Base-by-base conservation (phyloP, 495 filamentous ascomycete genomes). In the Talaromyces wortmannii region DNA sequence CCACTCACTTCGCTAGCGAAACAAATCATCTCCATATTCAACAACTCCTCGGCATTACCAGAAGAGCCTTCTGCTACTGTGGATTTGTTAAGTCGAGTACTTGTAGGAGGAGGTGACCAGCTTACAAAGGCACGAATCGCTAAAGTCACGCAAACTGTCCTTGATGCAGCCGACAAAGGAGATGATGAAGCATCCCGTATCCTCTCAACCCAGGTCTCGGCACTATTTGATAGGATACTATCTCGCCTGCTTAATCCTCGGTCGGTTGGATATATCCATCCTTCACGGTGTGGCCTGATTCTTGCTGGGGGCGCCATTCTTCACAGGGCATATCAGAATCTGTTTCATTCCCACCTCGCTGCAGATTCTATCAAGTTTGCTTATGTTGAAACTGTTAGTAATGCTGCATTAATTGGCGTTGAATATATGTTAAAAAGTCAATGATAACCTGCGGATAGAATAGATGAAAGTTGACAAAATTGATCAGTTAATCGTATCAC, bases 281-380 rank as follows among this genome's bases (percentile, higher is more conserved):
- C 57, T 0, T 51, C 57, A 29, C 30, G 52, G 11, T 63, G 60
- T 1, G 59, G 59, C 13, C 47, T 68, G 32, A 53, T 68, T 2
- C 48, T 70, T 8, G 56, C 65, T 0, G 67, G 65, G 8, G 67
- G 67, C 4, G 32, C 68, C 50, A 60, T 67, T 53, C 63, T 56
- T 17, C 59, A 64, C 53, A 52, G 44, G 3, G 31, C 15, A 18
- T 66, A 69, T 58, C 58, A 59, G 49, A 58, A 30, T 18, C 13
- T 47, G 2, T 58, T 53, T 29, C 50, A 53, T 47, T 49, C 52
- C 30, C 18, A 18, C 12, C 29, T 53, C 6, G 52, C 52, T 30
- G 40, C 30, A 31, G 36, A 40, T 40, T 16, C 30, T 15, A 53
- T 53, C 17, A 29, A 16, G n/a, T 53, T 53, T 23, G 17, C 15